Base-by-base conservation (phyloP, 768 basidiomycete genomes). In the Auricularia auricula-judae region DNA sequence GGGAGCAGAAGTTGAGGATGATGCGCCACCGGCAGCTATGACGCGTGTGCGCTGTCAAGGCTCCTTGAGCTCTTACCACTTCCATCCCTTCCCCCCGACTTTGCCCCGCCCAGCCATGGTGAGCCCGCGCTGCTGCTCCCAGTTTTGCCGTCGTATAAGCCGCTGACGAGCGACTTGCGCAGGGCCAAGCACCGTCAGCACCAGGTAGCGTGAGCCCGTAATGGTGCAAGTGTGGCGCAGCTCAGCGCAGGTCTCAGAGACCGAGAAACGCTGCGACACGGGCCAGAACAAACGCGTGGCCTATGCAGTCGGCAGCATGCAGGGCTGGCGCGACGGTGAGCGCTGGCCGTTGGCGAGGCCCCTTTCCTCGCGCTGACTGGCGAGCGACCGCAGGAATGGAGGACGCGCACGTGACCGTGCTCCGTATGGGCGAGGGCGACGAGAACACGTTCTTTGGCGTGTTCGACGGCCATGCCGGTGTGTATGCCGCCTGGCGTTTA, bases 361-460 rank as follows among this genome's bases (percentile, higher is more conserved):
- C 18, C 47, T 16, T 14, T 34, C 23, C 23, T 8, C 34, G 29
- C 56, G 56, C 21, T 59, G 29, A 14, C 14, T 11, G 29, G 4
- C 12, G 14, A 18, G 16, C 56, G 56, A 7, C 23, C 23, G 34
- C 56, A 59, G 56, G 23, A 10, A 59, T 59, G 56, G 56, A 59
- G 33, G 63, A 64, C 56, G 63, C 63, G 39, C 63, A 64, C 33
- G 23, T 53, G 39, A 35, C 56, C 23, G 23, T 33, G 56, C 34
- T 59, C 8, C 11, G 14, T 2, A 12, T 59, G 34, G 56, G 29
- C 29, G 56, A 59, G 11, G 29, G 33, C 23, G 56, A 59, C 56
- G 29, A 59, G 10, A 59, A 59, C 29, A 34, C 56, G 21, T 59
- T 59, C 56, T 59, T 59, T 29, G 56, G 8, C 29, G 56, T 59